These are phyloP conservation scores for Aleurites moluccanus DNA, from an alignment of 441 rosid genomes.

Conservation along the genomic window DNA sequence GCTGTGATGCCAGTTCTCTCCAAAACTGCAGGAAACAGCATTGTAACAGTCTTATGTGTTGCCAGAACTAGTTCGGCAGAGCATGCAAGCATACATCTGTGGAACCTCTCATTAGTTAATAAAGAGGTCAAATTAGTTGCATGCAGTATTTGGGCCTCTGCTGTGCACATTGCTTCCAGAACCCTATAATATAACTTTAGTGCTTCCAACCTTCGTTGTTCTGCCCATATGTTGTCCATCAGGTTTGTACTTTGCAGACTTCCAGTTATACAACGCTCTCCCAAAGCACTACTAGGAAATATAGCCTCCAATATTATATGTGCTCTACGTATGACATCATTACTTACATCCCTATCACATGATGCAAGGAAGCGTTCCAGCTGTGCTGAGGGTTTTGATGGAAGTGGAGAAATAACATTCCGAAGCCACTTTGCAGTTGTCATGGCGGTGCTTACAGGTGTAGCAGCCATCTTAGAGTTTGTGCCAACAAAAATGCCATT, in stretches of 20 bases:
- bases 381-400: conserved; percentile 72
- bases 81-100: conserved; percentile 98
- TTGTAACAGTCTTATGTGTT: conserved; percentile 86
- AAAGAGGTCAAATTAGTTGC: conserved; percentile 80
- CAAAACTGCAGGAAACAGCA: conserved; percentile 95
- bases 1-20: conserved; percentile 98
- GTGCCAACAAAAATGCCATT: conserved; percentile 49
- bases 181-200: conserved; percentile 87
- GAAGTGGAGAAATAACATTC: conserved; percentile 72
- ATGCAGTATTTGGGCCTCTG: conserved; percentile 83
- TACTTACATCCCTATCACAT: conserved; percentile 80
- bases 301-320: conserved; percentile 86
- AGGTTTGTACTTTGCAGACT: conserved; percentile 66
- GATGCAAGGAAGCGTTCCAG: conserved; percentile 70
- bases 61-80: conserved; percentile 96
- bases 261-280: conserved; percentile 67
- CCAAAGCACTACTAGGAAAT: conserved; percentile 70
- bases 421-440: conserved; percentile 99
- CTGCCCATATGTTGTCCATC: conserved; percentile 97
- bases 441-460: conserved; percentile 94
- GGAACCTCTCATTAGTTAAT: conserved; percentile 96
- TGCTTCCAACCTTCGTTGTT: conserved; percentile 85
- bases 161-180: conserved; percentile 92
- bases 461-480: conserved; percentile 59
- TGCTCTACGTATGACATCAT: conserved; percentile 81